Evolutionary conservation across 2,329 filamentous ascomycete species (phyloP).

Genomic region (Fusarium zealandicum): DNA sequence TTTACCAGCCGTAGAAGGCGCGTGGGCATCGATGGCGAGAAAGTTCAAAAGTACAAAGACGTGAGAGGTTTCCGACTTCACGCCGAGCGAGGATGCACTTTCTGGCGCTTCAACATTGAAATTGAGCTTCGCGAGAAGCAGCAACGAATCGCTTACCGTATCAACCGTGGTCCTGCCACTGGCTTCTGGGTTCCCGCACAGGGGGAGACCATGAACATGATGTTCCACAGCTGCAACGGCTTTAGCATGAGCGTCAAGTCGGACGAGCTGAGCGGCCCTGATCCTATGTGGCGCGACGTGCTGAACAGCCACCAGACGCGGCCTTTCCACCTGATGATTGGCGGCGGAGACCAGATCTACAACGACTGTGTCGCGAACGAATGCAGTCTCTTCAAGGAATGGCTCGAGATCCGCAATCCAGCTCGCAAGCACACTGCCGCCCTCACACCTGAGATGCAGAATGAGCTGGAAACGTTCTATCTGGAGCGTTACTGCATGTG

Average conservation of each 20-base stretch:
- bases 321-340: slow-evolving; percentile 98
- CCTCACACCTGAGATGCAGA: slow-evolving; percentile 82
- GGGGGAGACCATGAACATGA: slow-evolving; percentile 92
- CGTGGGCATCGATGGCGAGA: slow-evolving; percentile 76
- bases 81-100: slow-evolving; percentile 85
- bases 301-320: slow-evolving; percentile 88
- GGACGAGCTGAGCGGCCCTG: slow-evolving; percentile 85
- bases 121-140: slow-evolving; percentile 82
- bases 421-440: slow-evolving; percentile 79
- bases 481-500: slow-evolving; percentile 88
- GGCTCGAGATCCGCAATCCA: slow-evolving; percentile 82
- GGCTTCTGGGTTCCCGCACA: slow-evolving; percentile 94
- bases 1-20: slow-evolving; percentile 62
- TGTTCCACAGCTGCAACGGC: slow-evolving; percentile 98
- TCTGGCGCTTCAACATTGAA: slow-evolving; percentile 97
- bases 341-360: slow-evolving; percentile 96
- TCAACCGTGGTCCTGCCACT: slow-evolving; percentile 87
- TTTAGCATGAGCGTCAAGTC: slow-evolving; percentile 84
- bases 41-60: slow-evolving; percentile 80
- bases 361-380: slow-evolving; percentile 85
- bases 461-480: slow-evolving; percentile 88
- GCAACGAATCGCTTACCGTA: slow-evolving; percentile 90
- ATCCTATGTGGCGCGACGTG: slow-evolving; percentile 96
- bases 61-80: slow-evolving; percentile 84
- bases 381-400: slow-evolving; percentile 79